Evolutionary conservation across 2,329 filamentous ascomycete genomes (phyloP), one percentile per base, ranked within the genome.

Genomic region (Fusarium abutilonis): DNA sequence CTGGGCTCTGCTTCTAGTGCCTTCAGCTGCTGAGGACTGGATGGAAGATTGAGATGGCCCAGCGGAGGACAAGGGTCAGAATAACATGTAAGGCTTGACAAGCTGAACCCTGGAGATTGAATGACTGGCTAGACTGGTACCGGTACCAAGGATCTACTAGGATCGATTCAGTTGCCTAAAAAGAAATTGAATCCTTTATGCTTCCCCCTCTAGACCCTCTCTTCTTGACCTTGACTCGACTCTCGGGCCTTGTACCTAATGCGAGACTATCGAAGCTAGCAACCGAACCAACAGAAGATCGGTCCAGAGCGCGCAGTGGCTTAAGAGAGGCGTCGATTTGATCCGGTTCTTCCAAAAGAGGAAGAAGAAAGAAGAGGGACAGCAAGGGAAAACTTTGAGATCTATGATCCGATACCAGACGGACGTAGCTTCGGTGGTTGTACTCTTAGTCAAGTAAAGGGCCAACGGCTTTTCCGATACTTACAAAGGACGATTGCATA

Each of bases 181-280:
- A n/a, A 38, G 36, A 38, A 14, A 38, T 38, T 21, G 38, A 40
- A 7, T 13, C 13, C 8, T 10, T 9, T 7, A 14, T 19, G 5
- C 38, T n/a, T 4, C 31, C 19, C 19, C n/a, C n/a, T n/a, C n/a
- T n/a, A n/a, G n/a, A n/a, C 4, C 11, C 13, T 14, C 31, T 32
- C 31, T 32, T n/a, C n/a, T n/a, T n/a, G n/a, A n/a, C n/a, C 35
- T 38, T 23, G 36, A 39, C 53, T 53, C 31, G 48, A 42, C 56
- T 49, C 58, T 60, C 60, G 47, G 61, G 42, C 59, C 53, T 57
- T 62, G 36, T 56, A 48, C 41, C 55, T 64, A 62, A 67, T 52
- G 62, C 61, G 52, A 62, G 50, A 69, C 68, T 68, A 70, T 70
- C 68, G 60, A 64, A 56, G 65, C 63, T 60, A 60, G 36, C 48